Percentiles rank a stretch among this genome's conserved stretches.
Evolutionary conservation across 371 early-diverging fungal species (phyloP).

Genomic region (Syncephalis plumigaleata): DNA sequence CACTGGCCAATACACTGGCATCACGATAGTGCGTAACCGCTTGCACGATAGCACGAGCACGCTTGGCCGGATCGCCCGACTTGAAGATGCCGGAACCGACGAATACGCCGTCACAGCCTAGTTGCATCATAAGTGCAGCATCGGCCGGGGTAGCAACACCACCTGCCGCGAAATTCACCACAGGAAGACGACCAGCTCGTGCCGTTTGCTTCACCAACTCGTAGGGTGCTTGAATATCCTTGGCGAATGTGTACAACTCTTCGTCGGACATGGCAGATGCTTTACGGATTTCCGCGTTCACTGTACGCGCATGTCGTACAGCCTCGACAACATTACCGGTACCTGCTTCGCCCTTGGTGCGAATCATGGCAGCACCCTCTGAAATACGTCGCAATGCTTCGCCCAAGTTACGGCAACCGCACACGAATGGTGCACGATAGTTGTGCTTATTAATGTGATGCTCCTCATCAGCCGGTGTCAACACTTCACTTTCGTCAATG

Average conservation of each 20-base stretch:
- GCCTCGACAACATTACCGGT: constrained; percentile 94
- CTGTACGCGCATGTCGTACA: constrained; percentile 83
- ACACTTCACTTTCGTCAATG: constrained; percentile 93
- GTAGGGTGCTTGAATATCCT: constrained; percentile 83
- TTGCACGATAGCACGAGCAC: constrained; percentile 90
- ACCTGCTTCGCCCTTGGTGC: constrained; percentile 97
- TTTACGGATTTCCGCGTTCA: constrained; percentile 67
- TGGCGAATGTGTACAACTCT: constrained; percentile 73
- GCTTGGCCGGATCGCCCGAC: constrained; percentile 90
- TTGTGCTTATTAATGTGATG: constrained; percentile 88
- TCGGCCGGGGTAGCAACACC: constrained; percentile 95
- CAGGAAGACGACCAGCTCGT: constrained; percentile 79
- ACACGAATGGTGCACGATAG: constrained; percentile 88
- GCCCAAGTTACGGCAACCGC: constrained; percentile 90
- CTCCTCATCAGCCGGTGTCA: constrained; percentile 86
- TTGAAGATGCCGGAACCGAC: constrained; percentile 81
- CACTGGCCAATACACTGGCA: constrained; percentile 70
- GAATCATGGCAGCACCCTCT: constrained; percentile 96
- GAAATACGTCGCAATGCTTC: constrained; percentile 91
- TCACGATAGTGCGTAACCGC: constrained; percentile 92
- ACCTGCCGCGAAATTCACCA: constrained; percentile 96
- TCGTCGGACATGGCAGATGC: constrained; percentile 47
- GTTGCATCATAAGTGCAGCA: constrained; percentile 92
- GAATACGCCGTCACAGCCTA: constrained; percentile 96
- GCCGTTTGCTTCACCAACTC: constrained; percentile 80